Evolutionary conservation across 1,284 basidiomycete species (phyloP), one percentile per base, ranked within the genome.

Genomic region (Ustilago loliicola): DNA sequence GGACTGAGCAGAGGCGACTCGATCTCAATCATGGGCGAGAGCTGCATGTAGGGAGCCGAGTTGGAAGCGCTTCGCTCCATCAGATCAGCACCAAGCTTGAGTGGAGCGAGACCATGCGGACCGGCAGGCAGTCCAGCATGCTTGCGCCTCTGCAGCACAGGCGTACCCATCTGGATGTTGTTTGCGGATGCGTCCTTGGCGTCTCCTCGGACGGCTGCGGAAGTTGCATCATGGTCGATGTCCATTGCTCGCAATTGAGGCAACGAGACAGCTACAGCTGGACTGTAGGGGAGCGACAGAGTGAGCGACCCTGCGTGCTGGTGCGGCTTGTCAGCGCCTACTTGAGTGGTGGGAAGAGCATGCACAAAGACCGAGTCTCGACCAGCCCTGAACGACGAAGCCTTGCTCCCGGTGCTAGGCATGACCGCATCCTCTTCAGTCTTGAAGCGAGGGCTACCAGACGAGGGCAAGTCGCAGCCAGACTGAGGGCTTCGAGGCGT

Each of bases 301-400:
- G 81, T 82, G 34, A 82, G 64, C 23, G 67, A 66, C 32, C 81
- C 81, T 0, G 81, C 81, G 38, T 82, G 81, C 57, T 73, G 68
- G 19, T 70, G 66, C 7, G 66, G 68, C 47, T 78, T 75, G 54
- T 77, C 61, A 27, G 72, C 60, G 3, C 64, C 72, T 4, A 74
- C 69, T 53, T 75, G 69, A 1, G 82, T 73, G 21, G 77, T 74
- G 25, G 82, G 82, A 25, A 83, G 69, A 36, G 82, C 82, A 51
- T 83, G 82, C 15, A 64, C 72, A 51, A 83, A 83, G 11, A 83
- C 82, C 47, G 76, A 62, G 34, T 83, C 79, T 25, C 65, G 60
- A 32, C 54, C 63, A 3, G 61, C 62, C 32, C 45, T 32, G 40
- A 63, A 72, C 2, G 56, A 42, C 11, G 45, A 21, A 6, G 57